Evolutionary conservation across 1,284 basidiomycete genomes (phyloP).

Genomic region (Malassezia dermatis): DNA sequence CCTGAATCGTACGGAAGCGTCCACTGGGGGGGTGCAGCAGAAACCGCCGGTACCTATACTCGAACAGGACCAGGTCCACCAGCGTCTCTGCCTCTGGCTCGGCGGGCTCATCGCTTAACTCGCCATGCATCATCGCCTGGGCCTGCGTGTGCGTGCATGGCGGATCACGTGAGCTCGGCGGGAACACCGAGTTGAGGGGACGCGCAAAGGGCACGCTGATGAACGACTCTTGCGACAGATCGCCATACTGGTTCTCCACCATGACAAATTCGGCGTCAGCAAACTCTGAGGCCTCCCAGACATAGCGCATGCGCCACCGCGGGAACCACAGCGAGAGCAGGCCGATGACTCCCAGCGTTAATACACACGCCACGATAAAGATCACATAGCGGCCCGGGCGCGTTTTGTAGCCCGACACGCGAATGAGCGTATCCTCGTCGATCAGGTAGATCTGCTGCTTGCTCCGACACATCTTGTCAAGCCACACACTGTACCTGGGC

Average conservation of each 20-base stretch:
- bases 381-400: constrained; percentile 58
- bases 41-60: constrained; percentile 77
- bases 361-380: constrained; percentile 64
- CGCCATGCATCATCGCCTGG: constrained; percentile 19
- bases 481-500: constrained; percentile 16
- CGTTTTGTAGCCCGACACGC: constrained; percentile 78
- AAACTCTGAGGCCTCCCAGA: constrained; percentile 75
- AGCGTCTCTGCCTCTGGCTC: constrained; percentile 32
- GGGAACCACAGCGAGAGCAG: constrained; percentile 90
- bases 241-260: constrained; percentile 58
- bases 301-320: constrained; percentile 72
- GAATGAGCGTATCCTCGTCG: constrained; percentile 82
- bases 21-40: constrained; percentile 74
- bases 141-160: constrained; percentile 38
- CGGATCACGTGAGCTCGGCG: constrained; percentile 39
- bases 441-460: constrained; percentile 75
- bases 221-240: constrained; percentile 30
- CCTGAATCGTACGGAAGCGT: constrained; percentile 68
- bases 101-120: constrained; percentile 14
- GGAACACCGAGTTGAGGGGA: constrained; percentile 40
- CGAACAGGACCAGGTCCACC: constrained; percentile 49
- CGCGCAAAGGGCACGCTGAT: constrained; percentile 39
- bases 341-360: constrained; percentile 66
- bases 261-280: constrained; percentile 64
- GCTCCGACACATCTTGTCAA: constrained; percentile 36